These are phyloP conservation scores for Amylostereum areolatum DNA, from an alignment of 1,284 basidiomycete species.

Conservation along the genomic window DNA sequence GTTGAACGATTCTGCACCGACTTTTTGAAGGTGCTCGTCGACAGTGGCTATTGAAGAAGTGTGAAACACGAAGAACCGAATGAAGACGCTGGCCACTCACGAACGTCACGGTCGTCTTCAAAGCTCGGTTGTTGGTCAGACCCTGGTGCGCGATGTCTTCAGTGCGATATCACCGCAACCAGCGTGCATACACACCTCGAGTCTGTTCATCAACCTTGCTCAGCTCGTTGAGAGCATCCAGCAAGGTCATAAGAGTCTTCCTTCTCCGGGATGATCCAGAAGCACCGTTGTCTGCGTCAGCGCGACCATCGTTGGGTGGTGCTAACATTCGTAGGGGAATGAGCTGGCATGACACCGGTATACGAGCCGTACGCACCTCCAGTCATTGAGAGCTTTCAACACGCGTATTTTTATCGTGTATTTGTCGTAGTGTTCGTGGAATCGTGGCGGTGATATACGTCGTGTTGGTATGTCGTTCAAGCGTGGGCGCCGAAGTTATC, in stretches of 20 bases:
- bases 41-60: constrained; percentile 40
- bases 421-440: too few species aligned
- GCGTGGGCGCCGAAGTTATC: too few species aligned
- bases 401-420: too few species aligned
- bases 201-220: constrained; percentile 44
- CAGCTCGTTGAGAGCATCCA: constrained; percentile 58
- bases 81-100: constrained; percentile 36
- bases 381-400: too few species aligned
- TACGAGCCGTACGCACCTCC: too few species aligned
- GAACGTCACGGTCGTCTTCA: constrained; percentile 60
- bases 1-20: constrained; percentile 56
- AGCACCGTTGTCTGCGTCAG: too few species aligned
- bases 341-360: too few species aligned
- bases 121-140: constrained; percentile 27
- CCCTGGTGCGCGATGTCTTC: constrained; percentile 27
- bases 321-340: too few species aligned
- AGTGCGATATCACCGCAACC: constrained; percentile 1
- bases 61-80: not conserved
- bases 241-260: constrained; percentile 57
- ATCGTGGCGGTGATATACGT: too few species aligned
- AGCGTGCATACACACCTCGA: constrained; percentile 28
- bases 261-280: constrained; percentile 28
- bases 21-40: constrained; percentile 60
- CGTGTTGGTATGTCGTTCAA: too few species aligned
- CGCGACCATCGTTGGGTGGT: too few species aligned